phyloP scores from a whole-genome alignment of 2,329 filamentous ascomycete species.

The Cercospora berteroae region DNA sequence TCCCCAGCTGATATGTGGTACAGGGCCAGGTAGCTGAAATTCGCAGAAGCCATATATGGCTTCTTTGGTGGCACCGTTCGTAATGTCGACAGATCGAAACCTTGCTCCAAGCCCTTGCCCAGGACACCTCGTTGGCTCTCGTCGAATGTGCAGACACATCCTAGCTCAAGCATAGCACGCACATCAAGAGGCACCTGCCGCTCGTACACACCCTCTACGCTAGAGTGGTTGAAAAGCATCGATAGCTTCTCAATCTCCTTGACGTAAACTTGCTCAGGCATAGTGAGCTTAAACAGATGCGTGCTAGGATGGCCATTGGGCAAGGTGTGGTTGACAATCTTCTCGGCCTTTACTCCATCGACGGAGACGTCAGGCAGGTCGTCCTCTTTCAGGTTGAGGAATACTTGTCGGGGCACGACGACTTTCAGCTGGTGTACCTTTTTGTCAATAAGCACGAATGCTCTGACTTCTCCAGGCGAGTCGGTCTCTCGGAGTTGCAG shows the following conservation, averaged over 20 bases:
- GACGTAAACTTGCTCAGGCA: conserved; percentile 84
- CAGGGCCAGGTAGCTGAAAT: conserved; percentile 75
- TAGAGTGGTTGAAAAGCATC: conserved; percentile 82
- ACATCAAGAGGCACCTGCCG: conserved; percentile 84
- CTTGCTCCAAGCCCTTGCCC: conserved; percentile 86
- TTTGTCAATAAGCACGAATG: conserved; percentile 87
- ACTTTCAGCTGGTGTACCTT: conserved; percentile 88
- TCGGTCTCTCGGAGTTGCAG: conserved; percentile 82
- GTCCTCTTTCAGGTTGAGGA: conserved; percentile 83
- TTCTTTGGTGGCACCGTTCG: conserved; percentile 64
- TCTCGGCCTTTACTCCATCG: conserved; percentile 81
- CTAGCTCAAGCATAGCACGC: conserved; percentile 82
- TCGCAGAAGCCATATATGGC: conserved; percentile 72
- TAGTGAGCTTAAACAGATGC: conserved; percentile 89
- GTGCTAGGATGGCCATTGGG: conserved; percentile 93
- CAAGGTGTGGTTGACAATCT: conserved; percentile 86
- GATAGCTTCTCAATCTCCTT: conserved; percentile 80
- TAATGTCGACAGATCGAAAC: conserved; percentile 81
- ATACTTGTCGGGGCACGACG: conserved; percentile 83
- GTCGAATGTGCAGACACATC: conserved; percentile 90
- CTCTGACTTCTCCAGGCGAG: conserved; percentile 78
- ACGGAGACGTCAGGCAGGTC: conserved; percentile 88
- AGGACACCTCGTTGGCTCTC: conserved; percentile 85
- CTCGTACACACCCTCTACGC: conserved; percentile 96
- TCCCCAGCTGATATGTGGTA: conserved; percentile 92